These are phyloP conservation scores for Acaromyces ingoldii DNA, from an alignment of 1,284 basidiomycete genomes.

Conservation along the genomic window DNA sequence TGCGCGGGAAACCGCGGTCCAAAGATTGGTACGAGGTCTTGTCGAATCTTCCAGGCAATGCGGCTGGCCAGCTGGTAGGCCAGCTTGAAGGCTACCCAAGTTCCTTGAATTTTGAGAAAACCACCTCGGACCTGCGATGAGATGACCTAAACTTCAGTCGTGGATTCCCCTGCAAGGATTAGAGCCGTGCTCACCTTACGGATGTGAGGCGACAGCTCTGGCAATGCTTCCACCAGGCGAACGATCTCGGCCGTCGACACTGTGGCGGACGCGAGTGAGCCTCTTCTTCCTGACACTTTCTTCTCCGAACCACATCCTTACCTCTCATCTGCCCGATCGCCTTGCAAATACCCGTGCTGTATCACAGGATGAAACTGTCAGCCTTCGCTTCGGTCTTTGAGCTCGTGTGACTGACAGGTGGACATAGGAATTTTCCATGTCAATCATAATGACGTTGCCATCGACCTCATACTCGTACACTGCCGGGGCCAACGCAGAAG, in stretches of 20 bases:
- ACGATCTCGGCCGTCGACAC: conserved; percentile 22
- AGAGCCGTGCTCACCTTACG: conserved; percentile 11
- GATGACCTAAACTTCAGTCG: background rate
- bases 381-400: no score
- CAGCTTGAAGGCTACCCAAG: conserved; percentile 28
- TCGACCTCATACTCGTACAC: conserved; percentile 30
- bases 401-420: no score
- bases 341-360: conserved; percentile 30
- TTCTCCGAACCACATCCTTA: background rate
- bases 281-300: no score
- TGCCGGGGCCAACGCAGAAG: background rate
- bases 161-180: no score
- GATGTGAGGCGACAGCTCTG: conserved; percentile 23
- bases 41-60: conserved; percentile 28
- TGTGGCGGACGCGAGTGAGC: no score
- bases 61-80: conserved; percentile 28
- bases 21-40: conserved; percentile 29
- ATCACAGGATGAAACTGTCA: conserved; percentile 7
- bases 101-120: conserved; percentile 35
- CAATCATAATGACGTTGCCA: conserved; percentile 31
- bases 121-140: conserved; percentile 22
- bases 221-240: conserved; percentile 17
- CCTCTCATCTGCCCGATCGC: conserved; percentile 29
- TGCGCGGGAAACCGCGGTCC: conserved; percentile 24
- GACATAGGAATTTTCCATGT: conserved; percentile 27